Evolutionary conservation across 805 yeast species (phyloP).

Genomic region (Candida odintsovae): DNA sequence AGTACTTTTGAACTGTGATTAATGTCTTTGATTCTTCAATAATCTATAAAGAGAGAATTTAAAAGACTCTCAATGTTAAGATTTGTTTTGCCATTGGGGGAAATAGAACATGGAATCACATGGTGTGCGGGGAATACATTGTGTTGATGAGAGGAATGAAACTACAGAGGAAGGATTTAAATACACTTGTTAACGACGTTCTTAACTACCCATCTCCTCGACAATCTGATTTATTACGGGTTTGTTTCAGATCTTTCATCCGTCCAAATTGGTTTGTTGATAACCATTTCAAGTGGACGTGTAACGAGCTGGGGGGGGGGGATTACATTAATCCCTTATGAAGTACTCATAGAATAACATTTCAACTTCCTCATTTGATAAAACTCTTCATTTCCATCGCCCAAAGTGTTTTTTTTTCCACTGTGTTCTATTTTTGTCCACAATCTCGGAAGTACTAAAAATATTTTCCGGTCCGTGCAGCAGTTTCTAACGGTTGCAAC

Average conservation of each 20-base stretch:
- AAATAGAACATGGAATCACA: too few relatives aligned
- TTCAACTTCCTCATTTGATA: neutral
- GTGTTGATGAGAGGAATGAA: too few relatives aligned
- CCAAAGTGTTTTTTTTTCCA: neutral
- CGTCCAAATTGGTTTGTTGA: neutral
- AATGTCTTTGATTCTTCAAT: neutral
- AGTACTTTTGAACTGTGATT: conserved; percentile 17
- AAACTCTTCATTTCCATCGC: neutral
- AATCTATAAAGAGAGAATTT: neutral
- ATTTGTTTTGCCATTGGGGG: too few relatives aligned
- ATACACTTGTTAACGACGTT: too few relatives aligned
- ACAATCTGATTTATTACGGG: neutral
- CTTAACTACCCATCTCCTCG: too few relatives aligned
- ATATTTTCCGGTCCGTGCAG: neutral
- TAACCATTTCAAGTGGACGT: too few relatives aligned
- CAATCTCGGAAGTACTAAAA: neutral
- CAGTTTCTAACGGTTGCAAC: neutral
- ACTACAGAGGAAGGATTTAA: too few relatives aligned
- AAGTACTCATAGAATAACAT: too few relatives aligned
- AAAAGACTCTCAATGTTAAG: too few relatives aligned
- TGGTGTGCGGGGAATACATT: too few relatives aligned
- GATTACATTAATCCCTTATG: too few relatives aligned
- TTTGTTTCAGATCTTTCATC: neutral
- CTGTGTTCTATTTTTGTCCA: conserved; percentile 9
- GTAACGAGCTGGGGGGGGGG: too few relatives aligned